phyloP scores from a whole-genome alignment of 2,329 filamentous ascomycete species.

The Paecilomyces formosus region DNA sequence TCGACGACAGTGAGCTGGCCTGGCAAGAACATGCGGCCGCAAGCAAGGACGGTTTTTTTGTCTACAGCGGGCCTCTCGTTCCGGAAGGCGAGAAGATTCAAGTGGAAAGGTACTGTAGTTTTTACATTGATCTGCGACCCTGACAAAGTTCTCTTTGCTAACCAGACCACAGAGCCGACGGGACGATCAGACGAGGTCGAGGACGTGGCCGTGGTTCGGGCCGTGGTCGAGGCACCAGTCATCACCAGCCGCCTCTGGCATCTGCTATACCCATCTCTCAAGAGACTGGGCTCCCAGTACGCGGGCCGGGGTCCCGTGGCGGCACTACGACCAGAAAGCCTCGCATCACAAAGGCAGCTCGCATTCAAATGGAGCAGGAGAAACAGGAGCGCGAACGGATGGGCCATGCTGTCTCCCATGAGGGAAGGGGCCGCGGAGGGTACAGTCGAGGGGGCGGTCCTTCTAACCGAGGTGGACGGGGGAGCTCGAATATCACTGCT shows the following conservation, averaged over 20 bases:
- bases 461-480: constrained; percentile 5
- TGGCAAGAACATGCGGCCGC: constrained; percentile 96
- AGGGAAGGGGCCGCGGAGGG: constrained; percentile 14
- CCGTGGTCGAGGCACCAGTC: constrained; percentile 49
- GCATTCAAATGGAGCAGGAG: constrained; percentile 70
- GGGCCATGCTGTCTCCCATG: constrained; percentile 14
- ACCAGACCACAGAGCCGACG: constrained; percentile 54
- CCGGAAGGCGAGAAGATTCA: constrained; percentile 74
- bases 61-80: constrained; percentile 87
- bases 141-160: constrained; percentile 26
- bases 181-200: constrained; percentile 57
- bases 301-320: constrained; percentile 64
- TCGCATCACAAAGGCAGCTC: constrained; percentile 77
- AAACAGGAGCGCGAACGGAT: constrained; percentile 53
- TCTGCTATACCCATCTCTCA: constrained; percentile 86
- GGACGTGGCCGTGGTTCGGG: constrained; percentile 48
- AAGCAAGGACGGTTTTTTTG: constrained; percentile 94
- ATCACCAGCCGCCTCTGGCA: constrained; percentile 63
- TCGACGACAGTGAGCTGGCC: constrained; percentile 85
- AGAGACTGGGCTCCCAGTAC: constrained; percentile 70
- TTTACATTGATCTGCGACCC: constrained; percentile 6
- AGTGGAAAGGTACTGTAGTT: constrained; percentile 48
- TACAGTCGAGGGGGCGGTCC: constrained; percentile 8
- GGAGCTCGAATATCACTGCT: neutral
- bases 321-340: constrained; percentile 70